Evolutionary conservation across 2,329 filamentous ascomycete species (phyloP), one percentile per base, ranked within the genome.

Genomic region (Rasamsonia emersonii): DNA sequence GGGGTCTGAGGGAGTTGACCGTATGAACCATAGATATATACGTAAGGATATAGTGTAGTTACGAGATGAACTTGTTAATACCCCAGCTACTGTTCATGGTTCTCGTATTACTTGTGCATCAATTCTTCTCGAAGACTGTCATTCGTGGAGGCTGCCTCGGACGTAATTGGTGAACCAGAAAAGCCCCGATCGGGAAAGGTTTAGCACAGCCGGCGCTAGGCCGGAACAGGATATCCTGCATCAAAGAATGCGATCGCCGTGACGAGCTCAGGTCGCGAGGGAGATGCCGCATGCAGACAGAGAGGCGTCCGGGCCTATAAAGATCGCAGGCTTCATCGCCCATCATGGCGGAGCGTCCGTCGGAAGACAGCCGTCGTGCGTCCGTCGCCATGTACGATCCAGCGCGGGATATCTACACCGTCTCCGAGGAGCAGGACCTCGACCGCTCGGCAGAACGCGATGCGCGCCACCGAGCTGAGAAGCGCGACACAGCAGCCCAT

Each of bases 341-440:
- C 37, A 24, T 21, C 18, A 41, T 43, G 40, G 30, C 17, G 23
- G 31, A 21, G 11, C 21, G 30, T 14, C 15, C 14, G 10, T 15
- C 34, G n/a, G 21, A 11, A 18, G 20, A 37, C 23, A 21, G 20
- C 15, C 36, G 41, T 24, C 41, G 39, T 24, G 32, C 37, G 25
- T 45, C 41, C 4, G 31, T 31, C 24, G 32, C 40, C 17, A 49
- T 49, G 46, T 57, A 57, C 35, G 53, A 57, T 37, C 53, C 53
- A 31, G 53, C 53, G 18, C 40, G 53, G 39, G 53, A 57, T 38
- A 50, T 41, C 20, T 57, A 51, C 42, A 50, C 44, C 21, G 40
- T 42, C 18, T 37, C 50, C 6, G 46, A 44, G 28, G 44, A 50
- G 16, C 36, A 41, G 10, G 41, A 47, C 24, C 30, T 44, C 19